phyloP scores from a whole-genome alignment of 495 filamentous ascomycete genomes.

The Daldinia concentrica region DNA sequence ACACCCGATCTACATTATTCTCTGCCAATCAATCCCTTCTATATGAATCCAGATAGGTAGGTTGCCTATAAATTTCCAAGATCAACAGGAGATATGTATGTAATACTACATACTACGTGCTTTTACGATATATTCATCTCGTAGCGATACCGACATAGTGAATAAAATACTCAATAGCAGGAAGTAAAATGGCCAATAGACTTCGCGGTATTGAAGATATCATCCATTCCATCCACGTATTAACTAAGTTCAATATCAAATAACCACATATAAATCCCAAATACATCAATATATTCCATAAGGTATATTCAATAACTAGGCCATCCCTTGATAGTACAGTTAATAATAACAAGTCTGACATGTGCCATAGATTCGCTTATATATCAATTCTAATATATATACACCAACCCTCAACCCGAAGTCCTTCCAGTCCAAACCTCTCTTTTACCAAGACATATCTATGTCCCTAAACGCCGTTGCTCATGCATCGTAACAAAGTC shows the following conservation, averaged over 20 bases:
- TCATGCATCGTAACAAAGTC: constrained; percentile 25
- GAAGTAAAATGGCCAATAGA: too few species aligned
- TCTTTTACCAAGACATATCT: background rate
- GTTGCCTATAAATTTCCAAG: background rate
- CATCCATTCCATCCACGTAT: too few species aligned
- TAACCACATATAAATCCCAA: too few species aligned
- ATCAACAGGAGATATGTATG: background rate
- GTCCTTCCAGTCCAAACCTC: background rate
- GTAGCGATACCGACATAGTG: too few species aligned
- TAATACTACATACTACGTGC: background rate
- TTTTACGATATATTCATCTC: background rate
- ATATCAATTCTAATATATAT: background rate
- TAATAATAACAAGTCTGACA: background rate
- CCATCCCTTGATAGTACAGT: background rate
- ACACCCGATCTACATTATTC: background rate
- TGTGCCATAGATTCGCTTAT: background rate
- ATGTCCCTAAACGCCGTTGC: constrained; percentile 23
- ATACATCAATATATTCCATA: too few species aligned
- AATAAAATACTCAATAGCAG: too few species aligned
- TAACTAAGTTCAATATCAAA: too few species aligned
- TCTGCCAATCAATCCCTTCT: background rate
- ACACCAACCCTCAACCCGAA: background rate
- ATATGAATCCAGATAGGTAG: background rate
- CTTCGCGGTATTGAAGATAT: too few species aligned
- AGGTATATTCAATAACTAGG: background rate